A percentile compares a stretch with the other conserved stretches of the same genome.
phyloP scores from a whole-genome alignment of 116 monocot genomes.

The Zostera marina region DNA sequence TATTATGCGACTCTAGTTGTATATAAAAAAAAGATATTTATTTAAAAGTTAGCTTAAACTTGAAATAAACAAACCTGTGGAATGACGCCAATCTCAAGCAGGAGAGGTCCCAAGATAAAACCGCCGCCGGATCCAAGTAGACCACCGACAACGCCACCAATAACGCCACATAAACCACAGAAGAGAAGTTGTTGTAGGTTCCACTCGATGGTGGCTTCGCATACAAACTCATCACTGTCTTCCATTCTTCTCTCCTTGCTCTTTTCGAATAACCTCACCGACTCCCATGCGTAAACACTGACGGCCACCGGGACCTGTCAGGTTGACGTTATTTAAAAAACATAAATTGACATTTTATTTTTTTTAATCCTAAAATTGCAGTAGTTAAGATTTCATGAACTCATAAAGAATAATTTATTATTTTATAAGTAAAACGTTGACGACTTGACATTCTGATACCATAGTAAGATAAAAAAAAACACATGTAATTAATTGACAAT shows the following conservation, averaged over 20 bases:
- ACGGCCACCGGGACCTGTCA: conserved; percentile 70
- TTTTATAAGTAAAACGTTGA: too few relatives aligned
- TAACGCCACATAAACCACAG: conserved; percentile 65
- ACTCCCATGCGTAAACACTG: conserved; percentile 65
- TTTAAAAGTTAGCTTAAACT: not conserved
- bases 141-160: conserved; percentile 89
- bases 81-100: conserved; percentile 89
- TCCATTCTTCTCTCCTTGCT: conserved; percentile 32
- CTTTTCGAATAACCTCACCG: conserved; percentile 41
- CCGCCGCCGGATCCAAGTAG: conserved; percentile 97
- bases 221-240: conserved; percentile 55
- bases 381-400: too few relatives aligned
- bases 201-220: conserved; percentile 89
- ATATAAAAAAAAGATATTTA: too few relatives aligned
- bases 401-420: too few relatives aligned
- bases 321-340: too few relatives aligned
- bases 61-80: conserved; percentile 48
- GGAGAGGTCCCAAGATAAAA: conserved; percentile 87
- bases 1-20: too few relatives aligned
- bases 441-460: too few relatives aligned
- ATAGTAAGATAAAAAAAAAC: too few relatives aligned
- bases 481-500: too few relatives aligned
- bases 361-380: too few relatives aligned
- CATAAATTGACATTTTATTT: too few relatives aligned
- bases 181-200: conserved; percentile 46